A percentile compares a stretch with the other conserved stretches of the same genome.
These are phyloP conservation scores for Sporobolomyces pararoseus DNA, from an alignment of 768 basidiomycete species.

Conservation along the genomic window DNA sequence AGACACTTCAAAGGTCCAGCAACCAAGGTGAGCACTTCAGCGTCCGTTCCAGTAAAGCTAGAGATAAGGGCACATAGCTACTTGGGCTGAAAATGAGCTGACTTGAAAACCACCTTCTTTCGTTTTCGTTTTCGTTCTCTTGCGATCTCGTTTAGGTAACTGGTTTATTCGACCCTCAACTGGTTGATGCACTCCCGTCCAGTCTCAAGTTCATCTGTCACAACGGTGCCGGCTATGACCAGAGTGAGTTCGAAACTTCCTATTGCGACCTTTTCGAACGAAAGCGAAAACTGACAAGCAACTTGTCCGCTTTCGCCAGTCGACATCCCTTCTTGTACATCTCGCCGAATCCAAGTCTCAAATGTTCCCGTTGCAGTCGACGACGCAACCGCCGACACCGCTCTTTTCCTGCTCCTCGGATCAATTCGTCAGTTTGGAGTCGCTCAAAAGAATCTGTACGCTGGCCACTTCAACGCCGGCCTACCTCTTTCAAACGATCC, in stretches of 20 bases:
- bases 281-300: neutral
- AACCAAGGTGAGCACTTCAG: constrained; percentile 44
- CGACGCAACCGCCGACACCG: constrained; percentile 85
- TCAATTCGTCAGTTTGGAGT: constrained; percentile 68
- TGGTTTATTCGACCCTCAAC: constrained; percentile 73
- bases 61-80: too few relatives aligned
- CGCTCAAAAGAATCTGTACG: constrained; percentile 56
- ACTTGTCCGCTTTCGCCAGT: constrained; percentile 8
- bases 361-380: constrained; percentile 88
- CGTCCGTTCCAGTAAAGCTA: neutral
- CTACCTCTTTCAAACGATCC: constrained; percentile 47
- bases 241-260: constrained; percentile 57
- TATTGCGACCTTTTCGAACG: neutral
- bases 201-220: constrained; percentile 81
- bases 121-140: neutral
- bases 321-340: constrained; percentile 27
- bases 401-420: constrained; percentile 76
- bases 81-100: too few relatives aligned
- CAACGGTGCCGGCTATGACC: constrained; percentile 90
- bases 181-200: constrained; percentile 65
- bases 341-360: constrained; percentile 15
- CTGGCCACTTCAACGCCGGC: constrained; percentile 47
- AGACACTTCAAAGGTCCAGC: constrained; percentile 63
- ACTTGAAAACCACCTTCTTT: too few relatives aligned
- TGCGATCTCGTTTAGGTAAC: constrained; percentile 50